Evolutionary conservation across 352 stramenopile species (phyloP).

Genomic region (Pythium rishiriense): DNA sequence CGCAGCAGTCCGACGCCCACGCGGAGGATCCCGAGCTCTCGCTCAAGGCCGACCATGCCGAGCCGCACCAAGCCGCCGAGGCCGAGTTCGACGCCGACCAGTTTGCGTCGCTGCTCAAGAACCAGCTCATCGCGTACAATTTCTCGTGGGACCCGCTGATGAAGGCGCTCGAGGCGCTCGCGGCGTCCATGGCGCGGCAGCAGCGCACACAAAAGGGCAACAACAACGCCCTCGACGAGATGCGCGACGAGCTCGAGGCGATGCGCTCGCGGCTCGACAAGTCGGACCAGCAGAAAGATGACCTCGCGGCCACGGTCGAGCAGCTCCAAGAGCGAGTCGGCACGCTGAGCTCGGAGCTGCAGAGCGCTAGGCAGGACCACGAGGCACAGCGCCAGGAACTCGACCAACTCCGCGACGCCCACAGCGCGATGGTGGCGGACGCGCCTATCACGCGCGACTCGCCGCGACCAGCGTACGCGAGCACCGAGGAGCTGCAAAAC

Average conservation of each 20-base stretch:
- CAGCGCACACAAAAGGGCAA: slow-evolving; percentile 47
- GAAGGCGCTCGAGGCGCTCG: slow-evolving; percentile 61
- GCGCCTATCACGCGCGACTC: too few species aligned
- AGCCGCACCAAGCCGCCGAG: slow-evolving; percentile 7
- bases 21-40: slow-evolving; percentile 1
- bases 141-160: slow-evolving; percentile 74
- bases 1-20: slow-evolving; percentile 25
- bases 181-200: slow-evolving; percentile 51
- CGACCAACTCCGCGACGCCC: slow-evolving; percentile 9
- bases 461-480: slow-evolving; percentile 30
- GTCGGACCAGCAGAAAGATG: slow-evolving; percentile 58
- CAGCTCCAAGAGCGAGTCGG: slow-evolving; percentile 52
- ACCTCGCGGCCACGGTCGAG: slow-evolving; percentile 44
- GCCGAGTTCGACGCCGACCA: slow-evolving; percentile 34
- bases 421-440: not conserved
- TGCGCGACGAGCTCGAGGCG: slow-evolving; percentile 47
- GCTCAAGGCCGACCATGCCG: not conserved
- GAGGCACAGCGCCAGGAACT: slow-evolving; percentile 29
- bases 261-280: slow-evolving; percentile 44
- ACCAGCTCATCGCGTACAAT: slow-evolving; percentile 69
- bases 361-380: slow-evolving; percentile 34
- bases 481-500: slow-evolving; percentile 43
- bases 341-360: slow-evolving; percentile 47
- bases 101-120: slow-evolving; percentile 63
- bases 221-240: slow-evolving; percentile 50